These are phyloP conservation scores for Incumbomyces lentus DNA, from an alignment of 2,329 filamentous ascomycete species.

Conservation along the genomic window DNA sequence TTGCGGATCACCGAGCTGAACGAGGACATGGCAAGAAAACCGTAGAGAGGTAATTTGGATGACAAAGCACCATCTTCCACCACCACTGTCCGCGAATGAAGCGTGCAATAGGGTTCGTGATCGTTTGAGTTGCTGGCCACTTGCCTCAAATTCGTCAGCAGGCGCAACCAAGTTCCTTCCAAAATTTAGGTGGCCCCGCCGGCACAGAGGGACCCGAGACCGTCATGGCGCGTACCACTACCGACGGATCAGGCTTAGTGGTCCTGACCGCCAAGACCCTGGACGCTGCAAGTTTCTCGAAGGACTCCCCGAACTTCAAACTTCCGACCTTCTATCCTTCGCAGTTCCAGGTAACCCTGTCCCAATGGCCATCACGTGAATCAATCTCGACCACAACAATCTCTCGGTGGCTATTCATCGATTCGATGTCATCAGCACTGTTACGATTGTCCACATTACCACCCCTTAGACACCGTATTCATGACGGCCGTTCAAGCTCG, in stretches of 20 bases:
- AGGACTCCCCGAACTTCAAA: not conserved
- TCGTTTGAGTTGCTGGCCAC: too few relatives aligned
- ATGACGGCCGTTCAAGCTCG: constrained; percentile 73
- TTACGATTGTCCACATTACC: constrained; percentile 3
- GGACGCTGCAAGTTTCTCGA: too few relatives aligned
- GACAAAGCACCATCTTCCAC: too few relatives aligned
- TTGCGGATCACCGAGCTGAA: constrained; percentile 46
- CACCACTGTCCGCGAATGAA: too few relatives aligned
- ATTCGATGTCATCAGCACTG: constrained; percentile 5
- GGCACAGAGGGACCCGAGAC: too few relatives aligned
- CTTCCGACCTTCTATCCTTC: not conserved
- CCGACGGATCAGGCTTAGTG: not conserved
- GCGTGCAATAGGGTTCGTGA: too few relatives aligned
- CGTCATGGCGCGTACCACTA: too few relatives aligned
- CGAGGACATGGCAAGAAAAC: constrained; percentile 30
- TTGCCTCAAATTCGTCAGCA: too few relatives aligned
- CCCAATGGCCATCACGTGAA: not conserved
- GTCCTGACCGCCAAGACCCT: too few relatives aligned
- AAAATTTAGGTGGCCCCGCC: too few relatives aligned
- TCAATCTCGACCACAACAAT: not conserved
- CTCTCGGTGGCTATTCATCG: not conserved
- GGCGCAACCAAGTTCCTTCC: too few relatives aligned
- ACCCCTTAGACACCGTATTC: constrained; percentile 44
- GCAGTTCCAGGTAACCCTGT: not conserved
- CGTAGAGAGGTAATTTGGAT: too few relatives aligned